phyloP scores from a whole-genome alignment of 257 asterid species.

The Rhazya stricta region DNA sequence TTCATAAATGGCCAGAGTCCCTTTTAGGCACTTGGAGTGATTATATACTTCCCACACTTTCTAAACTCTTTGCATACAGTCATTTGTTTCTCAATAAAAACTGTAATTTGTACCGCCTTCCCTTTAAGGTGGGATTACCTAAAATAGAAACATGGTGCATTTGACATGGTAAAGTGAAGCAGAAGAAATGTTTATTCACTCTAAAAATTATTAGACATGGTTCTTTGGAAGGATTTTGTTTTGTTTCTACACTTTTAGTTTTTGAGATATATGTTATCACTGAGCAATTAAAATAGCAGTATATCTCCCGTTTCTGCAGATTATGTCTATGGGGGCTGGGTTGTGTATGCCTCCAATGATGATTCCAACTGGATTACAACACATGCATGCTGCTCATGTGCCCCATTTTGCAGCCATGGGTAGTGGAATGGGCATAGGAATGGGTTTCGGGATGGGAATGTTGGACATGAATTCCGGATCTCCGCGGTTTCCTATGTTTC shows the following conservation, averaged over 20 bases:
- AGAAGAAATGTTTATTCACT: not conserved
- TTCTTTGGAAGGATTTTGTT: not conserved
- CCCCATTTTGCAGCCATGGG: conserved; percentile 68
- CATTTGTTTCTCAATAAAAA: not conserved
- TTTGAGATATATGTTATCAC: not conserved
- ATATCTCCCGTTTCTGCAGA: conserved; percentile 37
- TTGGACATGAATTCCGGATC: conserved; percentile 60
- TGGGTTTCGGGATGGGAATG: conserved; percentile 74
- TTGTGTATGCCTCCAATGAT: conserved; percentile 80
- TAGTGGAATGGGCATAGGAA: conserved; percentile 55
- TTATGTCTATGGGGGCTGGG: conserved; percentile 95
- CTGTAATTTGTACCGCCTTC: not conserved
- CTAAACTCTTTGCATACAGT: not conserved
- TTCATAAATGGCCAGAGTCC: not conserved
- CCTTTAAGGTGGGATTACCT: no score
- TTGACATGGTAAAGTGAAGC: not conserved
- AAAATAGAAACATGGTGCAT: not conserved
- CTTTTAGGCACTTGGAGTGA: not conserved
- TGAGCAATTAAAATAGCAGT: conserved; percentile 3
- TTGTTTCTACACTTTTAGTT: not conserved
- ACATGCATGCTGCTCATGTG: conserved; percentile 62
- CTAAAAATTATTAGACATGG: not conserved
- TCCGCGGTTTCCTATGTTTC: conserved; percentile 49
- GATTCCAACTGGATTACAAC: conserved; percentile 68
- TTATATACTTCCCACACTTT: not conserved